A percentile compares a stretch with the other conserved stretches of the same genome.
phyloP scores from a whole-genome alignment of 2,329 filamentous ascomycete genomes.

The Neonectria coccinea region DNA sequence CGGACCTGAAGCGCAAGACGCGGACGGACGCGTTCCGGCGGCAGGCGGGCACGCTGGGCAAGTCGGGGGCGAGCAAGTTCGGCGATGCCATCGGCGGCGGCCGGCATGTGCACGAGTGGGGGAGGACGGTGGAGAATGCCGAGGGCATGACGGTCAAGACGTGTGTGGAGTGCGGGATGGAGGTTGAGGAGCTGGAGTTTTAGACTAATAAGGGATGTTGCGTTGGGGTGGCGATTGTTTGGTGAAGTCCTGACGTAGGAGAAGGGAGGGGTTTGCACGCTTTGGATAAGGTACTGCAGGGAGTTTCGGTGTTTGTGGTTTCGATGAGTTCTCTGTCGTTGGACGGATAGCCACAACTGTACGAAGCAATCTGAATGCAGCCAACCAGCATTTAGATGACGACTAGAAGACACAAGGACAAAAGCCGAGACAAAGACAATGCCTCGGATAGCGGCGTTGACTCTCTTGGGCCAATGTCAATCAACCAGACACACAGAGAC shows the following conservation, averaged over 20 bases:
- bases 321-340: neutral
- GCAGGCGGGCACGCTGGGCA: slow-evolving; percentile 70
- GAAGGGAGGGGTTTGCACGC: neutral
- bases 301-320: neutral
- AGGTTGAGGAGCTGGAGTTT: slow-evolving; percentile 81
- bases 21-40: slow-evolving; percentile 89
- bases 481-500: too few species aligned
- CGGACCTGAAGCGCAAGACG: slow-evolving; percentile 93
- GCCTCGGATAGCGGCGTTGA: neutral
- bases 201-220: slow-evolving; percentile 44
- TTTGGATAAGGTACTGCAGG: neutral
- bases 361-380: neutral
- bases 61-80: slow-evolving; percentile 69
- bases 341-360: neutral
- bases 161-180: slow-evolving; percentile 80
- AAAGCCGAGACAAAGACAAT: neutral
- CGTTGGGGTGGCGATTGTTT: neutral
- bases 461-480: neutral
- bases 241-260: neutral
- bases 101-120: slow-evolving; percentile 92
- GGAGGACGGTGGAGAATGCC: slow-evolving; percentile 74
- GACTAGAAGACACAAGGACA: neutral
- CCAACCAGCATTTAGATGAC: neutral
- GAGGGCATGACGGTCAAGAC: slow-evolving; percentile 84
- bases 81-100: slow-evolving; percentile 79